Conservation (phyloP, 257 asterid species). For the Ilex aquifolium region DNA sequence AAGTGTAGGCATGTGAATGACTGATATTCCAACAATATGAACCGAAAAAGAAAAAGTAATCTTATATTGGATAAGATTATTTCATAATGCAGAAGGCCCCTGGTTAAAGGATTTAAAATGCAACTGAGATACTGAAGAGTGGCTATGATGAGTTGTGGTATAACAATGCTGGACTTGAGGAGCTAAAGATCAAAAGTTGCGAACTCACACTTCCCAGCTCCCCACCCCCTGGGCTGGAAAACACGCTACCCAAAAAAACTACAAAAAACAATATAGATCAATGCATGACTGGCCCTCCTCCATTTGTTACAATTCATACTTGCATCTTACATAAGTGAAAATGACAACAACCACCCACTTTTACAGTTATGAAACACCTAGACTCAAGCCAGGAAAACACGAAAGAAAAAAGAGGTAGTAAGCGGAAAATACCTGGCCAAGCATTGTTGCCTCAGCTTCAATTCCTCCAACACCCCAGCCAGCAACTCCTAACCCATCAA, state of each 20-base stretch:
- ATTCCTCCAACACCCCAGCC: slow-evolving; percentile 99
- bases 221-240: no score
- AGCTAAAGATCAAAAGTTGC: no score
- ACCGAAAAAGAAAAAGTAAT: not conserved
- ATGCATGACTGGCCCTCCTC: no score
- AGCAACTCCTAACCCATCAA: slow-evolving; percentile 90
- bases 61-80: not conserved
- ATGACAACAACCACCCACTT: not conserved
- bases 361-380: not conserved
- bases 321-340: no score
- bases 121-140: not conserved
- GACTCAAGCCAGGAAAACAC: not conserved
- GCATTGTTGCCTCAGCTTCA: slow-evolving; percentile 97
- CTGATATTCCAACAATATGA: not conserved
- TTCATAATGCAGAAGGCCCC: not conserved
- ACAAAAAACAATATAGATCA: no score
- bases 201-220: no score
- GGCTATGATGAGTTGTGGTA: no score
- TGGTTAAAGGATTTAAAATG: not conserved
- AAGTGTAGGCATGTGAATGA: not conserved
- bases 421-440: slow-evolving; percentile 63
- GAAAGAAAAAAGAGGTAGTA: not conserved
- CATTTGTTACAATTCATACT: no score
- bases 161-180: no score
- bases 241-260: no score